Evolutionary conservation across 1,139 yeast genomes (phyloP).

Genomic region (Debaryomycetaceae sp.): DNA sequence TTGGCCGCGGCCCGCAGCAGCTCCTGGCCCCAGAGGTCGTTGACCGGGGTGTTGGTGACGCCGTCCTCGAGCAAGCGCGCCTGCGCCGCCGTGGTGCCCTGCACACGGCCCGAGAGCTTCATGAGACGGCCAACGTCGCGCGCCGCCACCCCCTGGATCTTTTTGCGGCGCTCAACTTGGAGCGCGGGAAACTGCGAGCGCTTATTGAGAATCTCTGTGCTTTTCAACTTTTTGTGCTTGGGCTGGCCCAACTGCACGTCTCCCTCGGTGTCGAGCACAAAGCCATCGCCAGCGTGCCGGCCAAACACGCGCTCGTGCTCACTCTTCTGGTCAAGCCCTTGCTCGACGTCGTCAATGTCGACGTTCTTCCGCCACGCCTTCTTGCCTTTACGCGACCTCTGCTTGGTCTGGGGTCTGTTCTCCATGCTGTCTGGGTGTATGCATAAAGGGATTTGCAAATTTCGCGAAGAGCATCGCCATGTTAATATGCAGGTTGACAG

Average conservation of each 20-base stretch:
- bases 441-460: no score
- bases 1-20: no score
- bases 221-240: constrained; percentile 48
- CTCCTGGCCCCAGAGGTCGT: constrained; percentile 63
- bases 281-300: constrained; percentile 42
- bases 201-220: constrained; percentile 68
- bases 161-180: constrained; percentile 34
- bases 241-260: constrained; percentile 30
- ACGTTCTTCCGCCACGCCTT: constrained; percentile 95
- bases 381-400: constrained; percentile 86
- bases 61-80: constrained; percentile 63
- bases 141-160: constrained; percentile 63
- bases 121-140: constrained; percentile 66
- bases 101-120: constrained; percentile 73
- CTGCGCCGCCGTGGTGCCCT: constrained; percentile 49
- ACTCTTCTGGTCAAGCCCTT: constrained; percentile 62
- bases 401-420: constrained; percentile 26
- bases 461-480: no score
- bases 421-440: constrained; percentile 13
- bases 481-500: no score
- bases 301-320: constrained; percentile 70
- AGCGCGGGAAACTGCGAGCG: constrained; percentile 79
- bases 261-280: constrained; percentile 70
- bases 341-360: constrained; percentile 74
- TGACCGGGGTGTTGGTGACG: no score